A percentile compares a stretch with the other conserved stretches of the same genome.
phyloP scores from a whole-genome alignment of 257 asterid genomes.

The Przewalskia tangutica region DNA sequence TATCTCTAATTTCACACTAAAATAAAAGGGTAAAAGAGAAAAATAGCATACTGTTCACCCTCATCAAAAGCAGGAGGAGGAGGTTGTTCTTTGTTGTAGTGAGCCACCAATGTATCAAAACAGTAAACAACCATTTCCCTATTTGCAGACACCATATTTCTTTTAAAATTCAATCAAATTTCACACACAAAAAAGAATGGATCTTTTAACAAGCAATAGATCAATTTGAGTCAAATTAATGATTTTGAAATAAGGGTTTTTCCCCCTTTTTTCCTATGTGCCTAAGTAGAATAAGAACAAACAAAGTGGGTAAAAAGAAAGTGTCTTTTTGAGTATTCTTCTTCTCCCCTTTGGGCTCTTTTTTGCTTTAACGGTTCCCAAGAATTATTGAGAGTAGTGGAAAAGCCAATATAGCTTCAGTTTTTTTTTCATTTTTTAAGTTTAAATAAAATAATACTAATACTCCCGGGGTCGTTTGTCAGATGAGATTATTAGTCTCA shows the following conservation, averaged over 20 bases:
- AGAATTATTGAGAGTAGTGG: not conserved
- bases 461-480: too few relatives aligned
- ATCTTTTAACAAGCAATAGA: not conserved
- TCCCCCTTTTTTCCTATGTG: not conserved
- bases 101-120: constrained; percentile 89
- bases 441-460: not conserved
- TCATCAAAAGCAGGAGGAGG: constrained; percentile 91
- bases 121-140: constrained; percentile 91
- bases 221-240: not conserved
- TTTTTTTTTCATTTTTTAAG: not conserved
- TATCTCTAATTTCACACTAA: not conserved
- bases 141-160: constrained; percentile 85
- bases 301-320: not conserved
- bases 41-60: constrained; percentile 68
- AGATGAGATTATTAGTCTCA: too few relatives aligned
- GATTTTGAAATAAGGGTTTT: not conserved
- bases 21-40: not conserved
- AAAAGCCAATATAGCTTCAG: not conserved
- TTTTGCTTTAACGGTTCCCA: not conserved
- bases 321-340: not conserved
- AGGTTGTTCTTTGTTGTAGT: constrained; percentile 63
- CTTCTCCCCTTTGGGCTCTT: not conserved
- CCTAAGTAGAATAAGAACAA: not conserved
- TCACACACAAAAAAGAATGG: not conserved
- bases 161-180: not conserved